A percentile compares a stretch with the other conserved stretches of the same genome.
phyloP scores from a whole-genome alignment of 805 yeast species.

The Tetrapisispora fleetii region DNA sequence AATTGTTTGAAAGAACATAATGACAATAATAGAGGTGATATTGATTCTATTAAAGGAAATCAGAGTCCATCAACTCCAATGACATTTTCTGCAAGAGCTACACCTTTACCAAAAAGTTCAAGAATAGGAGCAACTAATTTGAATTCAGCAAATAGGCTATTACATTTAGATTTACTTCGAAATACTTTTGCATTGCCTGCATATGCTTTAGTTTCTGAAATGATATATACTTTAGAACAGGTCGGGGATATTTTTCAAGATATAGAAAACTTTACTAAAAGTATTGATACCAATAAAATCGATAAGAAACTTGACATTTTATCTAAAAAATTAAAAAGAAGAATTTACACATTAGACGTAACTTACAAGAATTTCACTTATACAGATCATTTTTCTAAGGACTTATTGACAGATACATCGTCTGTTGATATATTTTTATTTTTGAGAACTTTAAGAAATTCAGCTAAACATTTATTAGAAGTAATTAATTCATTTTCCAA shows the following conservation, averaged over 20 bases:
- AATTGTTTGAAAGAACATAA: constrained; percentile 1
- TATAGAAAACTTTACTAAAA: constrained; percentile 2
- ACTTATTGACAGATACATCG: constrained; percentile 28
- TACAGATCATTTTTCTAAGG: constrained; percentile 30
- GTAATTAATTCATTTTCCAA: constrained; percentile 18
- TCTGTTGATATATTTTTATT: constrained; percentile 33
- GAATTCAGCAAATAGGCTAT: constrained; percentile 3
- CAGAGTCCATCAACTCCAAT: not conserved
- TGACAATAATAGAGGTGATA: not conserved
- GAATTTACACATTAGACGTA: constrained; percentile 27
- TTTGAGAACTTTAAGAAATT: constrained; percentile 33
- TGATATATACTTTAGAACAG: constrained; percentile 24
- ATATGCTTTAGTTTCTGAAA: constrained; percentile 24
- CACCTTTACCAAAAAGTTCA: not conserved
- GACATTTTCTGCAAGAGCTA: constrained; percentile 1
- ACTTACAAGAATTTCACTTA: constrained; percentile 31
- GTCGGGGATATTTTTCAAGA: constrained; percentile 12
- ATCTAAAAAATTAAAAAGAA: constrained; percentile 17
- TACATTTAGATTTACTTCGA: constrained; percentile 27
- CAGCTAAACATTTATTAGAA: constrained; percentile 30
- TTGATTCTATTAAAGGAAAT: not conserved
- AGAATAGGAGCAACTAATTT: not conserved
- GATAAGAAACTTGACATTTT: constrained; percentile 6
- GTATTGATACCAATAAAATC: not conserved
- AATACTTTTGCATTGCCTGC: constrained; percentile 27